Evolutionary conservation across 139 green algal genomes (phyloP), one percentile per base, ranked within the genome.

Genomic region (Chlorella sp.): DNA sequence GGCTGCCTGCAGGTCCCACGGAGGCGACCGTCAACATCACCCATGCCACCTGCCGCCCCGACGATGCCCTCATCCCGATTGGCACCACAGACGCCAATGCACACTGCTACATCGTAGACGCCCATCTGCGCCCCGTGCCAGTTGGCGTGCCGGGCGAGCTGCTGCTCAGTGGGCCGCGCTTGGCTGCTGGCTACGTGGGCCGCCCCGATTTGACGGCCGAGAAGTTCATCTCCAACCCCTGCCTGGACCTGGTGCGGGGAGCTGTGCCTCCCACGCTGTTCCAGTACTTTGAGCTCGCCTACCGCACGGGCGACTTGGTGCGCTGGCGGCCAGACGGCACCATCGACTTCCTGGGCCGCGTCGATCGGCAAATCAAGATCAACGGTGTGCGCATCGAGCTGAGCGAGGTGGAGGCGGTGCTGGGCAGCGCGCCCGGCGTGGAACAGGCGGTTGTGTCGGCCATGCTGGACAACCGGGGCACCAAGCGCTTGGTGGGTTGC

Each of bases 381-480:
- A 73, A 77, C 38, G 86, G 86, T 17, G 76, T 89, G 46, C 61
- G 84, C 29, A 87, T 91, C 51, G 86, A 91, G 77, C 53, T 91
- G 62, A 77, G 77, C 15, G 86, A 91, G 77, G 67, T 89, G 23
- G 86, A 91, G 43, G 53, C 76, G 15, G 70, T 53, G n/a, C 40
- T 86, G 58, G 43, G 33, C 15, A 61, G 31, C 38, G 53, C 48
- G 33, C 43, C 42, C 36, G 41, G 70, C 55, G 51, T 67, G 66
- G 45, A 15, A 58, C 56, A 50, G 60, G 38, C 17, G 36, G 73
- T 72, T n/a, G 73, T 36, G 35, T 11, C 45, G 8, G 59, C 31
- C 17, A 31, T 60, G 27, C 14, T 38, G 35, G 59, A 55, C 43
- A 1, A 35, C 43, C n/a, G 17, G 31, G 61, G 42, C 25, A 9